A percentile compares a stretch with the other conserved stretches of the same genome.
phyloP scores from a whole-genome alignment of 176 grass and related monocot species.

The Coix lacrymajobi region DNA sequence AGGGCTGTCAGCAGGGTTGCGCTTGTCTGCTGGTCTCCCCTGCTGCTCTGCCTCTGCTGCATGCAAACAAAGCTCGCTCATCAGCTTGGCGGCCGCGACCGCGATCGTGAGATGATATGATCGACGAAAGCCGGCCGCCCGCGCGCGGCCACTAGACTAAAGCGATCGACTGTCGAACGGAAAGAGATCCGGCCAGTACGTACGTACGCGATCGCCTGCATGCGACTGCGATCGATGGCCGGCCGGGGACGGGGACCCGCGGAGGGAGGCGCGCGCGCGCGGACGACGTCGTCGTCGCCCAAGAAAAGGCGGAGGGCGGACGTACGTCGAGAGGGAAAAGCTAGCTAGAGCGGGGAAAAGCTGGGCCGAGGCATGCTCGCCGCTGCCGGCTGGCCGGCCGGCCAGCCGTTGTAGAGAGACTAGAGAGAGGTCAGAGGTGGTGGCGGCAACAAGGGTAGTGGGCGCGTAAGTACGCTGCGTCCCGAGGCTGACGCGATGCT shows the following conservation, averaged over 20 bases:
- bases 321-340: not conserved
- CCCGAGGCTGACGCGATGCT: constrained; percentile 44
- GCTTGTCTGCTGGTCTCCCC: not conserved
- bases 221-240: not conserved
- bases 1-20: constrained; percentile 31
- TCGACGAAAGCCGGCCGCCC: not conserved
- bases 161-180: not conserved
- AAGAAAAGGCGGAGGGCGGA: not conserved
- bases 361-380: constrained; percentile 21
- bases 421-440: not conserved
- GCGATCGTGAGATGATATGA: not conserved
- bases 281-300: not conserved
- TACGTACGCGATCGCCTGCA: constrained; percentile 11
- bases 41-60: not conserved
- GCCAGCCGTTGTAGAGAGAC: not conserved
- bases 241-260: not conserved
- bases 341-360: not conserved
- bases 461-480: constrained; percentile 1
- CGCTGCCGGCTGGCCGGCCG: constrained; percentile 9
- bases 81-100: not conserved
- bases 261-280: too few relatives aligned
- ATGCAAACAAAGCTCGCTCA: not conserved
- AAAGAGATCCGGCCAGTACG: not conserved
- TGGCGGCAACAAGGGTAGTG: not conserved
- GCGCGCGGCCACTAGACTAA: not conserved